Evolutionary conservation across 2,329 filamentous ascomycete species (phyloP), one percentile per base, ranked within the genome.

Genomic region (Teratosphaeriaceae sp.): DNA sequence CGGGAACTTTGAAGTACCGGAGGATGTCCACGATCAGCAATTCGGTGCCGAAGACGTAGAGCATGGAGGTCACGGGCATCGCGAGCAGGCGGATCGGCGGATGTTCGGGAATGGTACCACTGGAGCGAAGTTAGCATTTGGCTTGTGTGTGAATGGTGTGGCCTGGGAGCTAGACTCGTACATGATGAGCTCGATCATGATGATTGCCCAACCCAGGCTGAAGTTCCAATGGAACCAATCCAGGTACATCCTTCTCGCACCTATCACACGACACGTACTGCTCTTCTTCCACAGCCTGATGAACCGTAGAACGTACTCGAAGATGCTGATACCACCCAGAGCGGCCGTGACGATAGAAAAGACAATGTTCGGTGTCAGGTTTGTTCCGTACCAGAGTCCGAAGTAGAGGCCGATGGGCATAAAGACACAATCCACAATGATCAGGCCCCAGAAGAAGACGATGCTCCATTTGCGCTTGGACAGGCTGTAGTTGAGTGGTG

Each of bases 341-440:
- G 71, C 60, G 1, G 69, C 73, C 1, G 74, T 76, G 50, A 74
- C 74, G 50, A 77, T 75, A 48, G 68, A 72, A 61, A 75, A 75
- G 52, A 74, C 63, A 26, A 69, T 66, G 39, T 74, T 74, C 34
- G 69, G 68, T 1, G 67, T 69, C 23, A 80, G 56, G 20, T 51
- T 39, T 8, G 75, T 74, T 48, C 67, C 69, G 49, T 80, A 80
- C 74, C 75, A 79, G 27, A 82, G 65, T 38, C 72, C 68, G 65
- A 76, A 82, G 62, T 81, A 82, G 2, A 82, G 65, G 2, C 67
- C 71, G 45, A 81, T 68, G 15, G 78, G 78, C 61, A 79, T 74
- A 43, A 66, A 71, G 46, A 79, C 65, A 39, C 72, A 76, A 61
- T 82, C 78, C 45, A 80, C 54, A 18, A 80, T 56, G 43, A 80